Conservation (phyloP, 2,329 filamentous ascomycete genomes). For the Curvularia eragrostidis region DNA sequence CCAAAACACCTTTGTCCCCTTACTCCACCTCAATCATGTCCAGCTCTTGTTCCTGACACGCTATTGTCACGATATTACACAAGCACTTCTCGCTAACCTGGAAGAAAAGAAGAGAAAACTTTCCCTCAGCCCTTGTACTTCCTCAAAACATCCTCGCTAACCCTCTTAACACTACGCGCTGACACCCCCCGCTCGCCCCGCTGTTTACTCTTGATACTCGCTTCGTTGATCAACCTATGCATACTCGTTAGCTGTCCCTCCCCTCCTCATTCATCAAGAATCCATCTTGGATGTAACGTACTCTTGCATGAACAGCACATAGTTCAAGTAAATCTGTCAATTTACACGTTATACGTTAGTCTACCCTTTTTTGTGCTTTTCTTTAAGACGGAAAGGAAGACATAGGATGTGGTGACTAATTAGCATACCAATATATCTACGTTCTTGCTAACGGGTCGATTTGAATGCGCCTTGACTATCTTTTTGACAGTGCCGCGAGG, state of each 20-base stretch:
- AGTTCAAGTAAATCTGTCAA: constrained; percentile 79
- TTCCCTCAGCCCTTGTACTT: constrained; percentile 44
- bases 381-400: neutral
- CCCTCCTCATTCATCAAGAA: neutral
- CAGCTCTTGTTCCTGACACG: neutral
- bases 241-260: neutral
- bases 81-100: no score
- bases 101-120: neutral
- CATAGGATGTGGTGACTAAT: neutral
- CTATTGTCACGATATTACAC: no score
- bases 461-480: constrained; percentile 87
- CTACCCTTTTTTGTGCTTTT: neutral
- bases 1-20: neutral
- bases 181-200: constrained; percentile 75
- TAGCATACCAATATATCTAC: constrained; percentile 77
- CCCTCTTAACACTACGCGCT: constrained; percentile 78
- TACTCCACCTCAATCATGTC: neutral
- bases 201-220: constrained; percentile 76
- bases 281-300: constrained; percentile 46
- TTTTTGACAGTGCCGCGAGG: constrained; percentile 85
- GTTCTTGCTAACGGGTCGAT: constrained; percentile 81
- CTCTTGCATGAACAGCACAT: constrained; percentile 79
- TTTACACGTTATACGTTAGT: neutral
- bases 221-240: constrained; percentile 78
- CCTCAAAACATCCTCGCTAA: constrained; percentile 65